Base-by-base conservation (phyloP, 2,329 filamentous ascomycete genomes). In the Cercospora nicotianae region DNA sequence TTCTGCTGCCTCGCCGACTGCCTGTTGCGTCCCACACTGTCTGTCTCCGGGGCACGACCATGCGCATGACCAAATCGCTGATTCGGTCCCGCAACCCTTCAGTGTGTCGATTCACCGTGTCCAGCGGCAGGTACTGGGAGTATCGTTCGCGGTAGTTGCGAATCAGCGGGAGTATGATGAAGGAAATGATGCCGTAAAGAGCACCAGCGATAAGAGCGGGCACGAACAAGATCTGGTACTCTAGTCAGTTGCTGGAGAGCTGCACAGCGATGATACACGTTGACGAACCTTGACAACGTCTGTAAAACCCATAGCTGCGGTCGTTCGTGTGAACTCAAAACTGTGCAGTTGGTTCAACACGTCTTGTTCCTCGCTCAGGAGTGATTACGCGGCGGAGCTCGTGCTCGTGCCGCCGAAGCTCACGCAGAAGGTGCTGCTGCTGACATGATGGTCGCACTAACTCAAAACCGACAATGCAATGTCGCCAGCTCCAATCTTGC, bases 61-160 rank as follows among this genome's bases (percentile, higher is more conserved):
- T 76, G 60, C 70, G 77, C 75, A 69, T 79, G 69, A 76, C 72
- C 6, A 78, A 75, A 68, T 79, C 75, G 12, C 78, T 76, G 45
- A 82, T 69, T 31, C 78, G 77, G 20, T 74, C 69, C 12, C 76
- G 72, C 1, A 79, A 53, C 8, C 71, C 71, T 30, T 71, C 67
- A 3, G 77, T 76, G 13, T 73, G 73, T 48, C 72, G 64, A 45
- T 74, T 72, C 60, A 78, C 69, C 45, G 66, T 75, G 58, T 73
- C 70, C 39, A 77, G 68, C 12, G 80, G 75, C 48, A 83, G 76
- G 72, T 82, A 82, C 65, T 83, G 80, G 66, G 74, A 76, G 76
- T 83, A 83, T 73, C 80, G 79, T 66, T 75, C 77, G 72, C 80
- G 78, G 71, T 84, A 79, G 62, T 77, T 79, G 73, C 80, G 81